A percentile compares a stretch with the other conserved stretches of the same genome.
Evolutionary conservation across 2,329 filamentous ascomycete species (phyloP).

Genomic region (Aureobasidium lini): DNA sequence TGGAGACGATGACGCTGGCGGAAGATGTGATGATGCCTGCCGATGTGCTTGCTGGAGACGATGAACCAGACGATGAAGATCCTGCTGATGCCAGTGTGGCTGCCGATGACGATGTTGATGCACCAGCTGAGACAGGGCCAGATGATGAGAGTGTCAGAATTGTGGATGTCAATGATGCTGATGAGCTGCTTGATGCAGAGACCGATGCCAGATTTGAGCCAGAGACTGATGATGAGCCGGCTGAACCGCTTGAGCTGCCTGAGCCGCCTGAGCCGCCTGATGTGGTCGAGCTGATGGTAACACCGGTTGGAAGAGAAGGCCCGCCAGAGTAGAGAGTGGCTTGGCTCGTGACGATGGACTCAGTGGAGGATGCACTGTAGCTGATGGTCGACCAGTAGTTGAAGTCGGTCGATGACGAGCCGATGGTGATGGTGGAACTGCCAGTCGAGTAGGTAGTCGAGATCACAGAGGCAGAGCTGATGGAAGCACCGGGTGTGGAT

Average conservation of each 20-base stretch:
- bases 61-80: background rate
- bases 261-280: background rate
- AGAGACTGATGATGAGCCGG: background rate
- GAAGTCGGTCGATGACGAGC: background rate
- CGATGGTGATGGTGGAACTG: slow-evolving; percentile 6
- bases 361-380: background rate
- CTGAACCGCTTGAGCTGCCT: background rate
- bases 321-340: slow-evolving; percentile 10
- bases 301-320: background rate
- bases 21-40: background rate
- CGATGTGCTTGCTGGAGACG: background rate
- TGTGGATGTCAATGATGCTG: slow-evolving; percentile 11
- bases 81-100: background rate
- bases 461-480: slow-evolving; percentile 5
- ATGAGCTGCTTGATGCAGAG: slow-evolving; percentile 2
- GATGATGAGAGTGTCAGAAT: background rate
- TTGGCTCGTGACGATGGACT: slow-evolving; percentile 1
- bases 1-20: background rate
- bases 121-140: background rate
- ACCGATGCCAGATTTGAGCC: slow-evolving; percentile 10
- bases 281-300: background rate
- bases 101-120: background rate
- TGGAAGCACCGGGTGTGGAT: slow-evolving; percentile 4
- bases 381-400: slow-evolving; percentile 10
- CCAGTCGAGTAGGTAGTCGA: slow-evolving; percentile 12